Evolutionary conservation across 2,329 filamentous ascomycete species (phyloP).

Genomic region (Cladophialophora psammophila): DNA sequence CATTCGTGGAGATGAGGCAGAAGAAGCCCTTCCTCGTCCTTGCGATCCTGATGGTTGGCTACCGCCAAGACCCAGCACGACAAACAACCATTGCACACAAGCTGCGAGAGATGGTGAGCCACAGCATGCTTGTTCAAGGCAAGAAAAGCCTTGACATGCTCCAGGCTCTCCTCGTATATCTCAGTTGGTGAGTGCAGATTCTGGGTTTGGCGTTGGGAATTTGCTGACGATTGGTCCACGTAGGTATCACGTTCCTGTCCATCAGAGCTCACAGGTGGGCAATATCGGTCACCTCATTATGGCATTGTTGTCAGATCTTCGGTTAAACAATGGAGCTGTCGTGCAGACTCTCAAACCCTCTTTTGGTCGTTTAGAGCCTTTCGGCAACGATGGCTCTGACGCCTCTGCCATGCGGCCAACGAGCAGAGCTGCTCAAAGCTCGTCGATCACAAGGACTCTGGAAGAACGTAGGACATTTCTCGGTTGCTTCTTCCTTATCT

Average conservation of each 20-base stretch:
- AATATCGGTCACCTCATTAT: constrained; percentile 48
- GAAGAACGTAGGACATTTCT: constrained; percentile 55
- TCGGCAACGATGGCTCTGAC: neutral
- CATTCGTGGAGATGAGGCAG: constrained; percentile 31
- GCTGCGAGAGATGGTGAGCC: constrained; percentile 42
- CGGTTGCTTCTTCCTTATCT: constrained; percentile 55
- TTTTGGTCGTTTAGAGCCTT: neutral
- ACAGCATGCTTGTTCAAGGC: constrained; percentile 44
- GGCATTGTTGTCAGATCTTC: constrained; percentile 47
- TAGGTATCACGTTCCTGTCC: constrained; percentile 38
- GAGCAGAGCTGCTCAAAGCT: neutral
- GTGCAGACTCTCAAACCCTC: neutral
- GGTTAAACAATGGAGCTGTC: constrained; percentile 36
- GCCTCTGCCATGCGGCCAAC: neutral
- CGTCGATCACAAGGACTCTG: constrained; percentile 39
- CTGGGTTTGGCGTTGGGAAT: too few relatives aligned
- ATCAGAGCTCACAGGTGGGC: constrained; percentile 43
- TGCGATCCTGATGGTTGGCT: constrained; percentile 44
- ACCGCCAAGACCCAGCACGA: constrained; percentile 36
- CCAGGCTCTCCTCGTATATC: constrained; percentile 48
- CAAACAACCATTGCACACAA: constrained; percentile 43
- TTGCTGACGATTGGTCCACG: constrained; percentile 1
- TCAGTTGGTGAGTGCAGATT: constrained; percentile 44
- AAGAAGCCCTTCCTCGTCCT: constrained; percentile 48
- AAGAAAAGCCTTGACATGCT: constrained; percentile 49